Conservation (phyloP, 169 alveolate species). For the Cryptosporidium ryanae region DNA sequence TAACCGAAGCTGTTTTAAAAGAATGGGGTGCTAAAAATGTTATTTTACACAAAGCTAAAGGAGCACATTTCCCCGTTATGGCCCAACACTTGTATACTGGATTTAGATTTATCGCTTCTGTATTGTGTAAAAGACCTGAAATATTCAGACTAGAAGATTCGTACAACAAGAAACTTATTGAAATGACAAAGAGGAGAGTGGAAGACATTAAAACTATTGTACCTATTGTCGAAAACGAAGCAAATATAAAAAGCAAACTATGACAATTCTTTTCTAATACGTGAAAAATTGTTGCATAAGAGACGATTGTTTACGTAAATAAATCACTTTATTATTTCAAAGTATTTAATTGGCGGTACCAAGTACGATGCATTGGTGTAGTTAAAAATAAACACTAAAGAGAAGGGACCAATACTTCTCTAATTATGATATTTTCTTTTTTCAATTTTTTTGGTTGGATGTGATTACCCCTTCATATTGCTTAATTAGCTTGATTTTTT, state of each 20-base stretch:
- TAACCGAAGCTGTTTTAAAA: constrained; percentile 34
- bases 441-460: too few relatives aligned
- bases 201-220: constrained; percentile 8
- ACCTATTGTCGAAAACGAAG: constrained; percentile 18
- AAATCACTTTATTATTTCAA: too few relatives aligned
- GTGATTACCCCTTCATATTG: too few relatives aligned
- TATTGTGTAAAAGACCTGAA: constrained; percentile 48
- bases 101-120: constrained; percentile 68
- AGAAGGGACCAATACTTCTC: too few relatives aligned
- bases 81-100: constrained; percentile 60
- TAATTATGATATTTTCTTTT: too few relatives aligned
- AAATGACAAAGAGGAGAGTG: constrained; percentile 44
- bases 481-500: too few relatives aligned
- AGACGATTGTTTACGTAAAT: too few relatives aligned
- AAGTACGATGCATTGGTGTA: too few relatives aligned
- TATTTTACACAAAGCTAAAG: constrained; percentile 30
- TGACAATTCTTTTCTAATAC: not conserved
- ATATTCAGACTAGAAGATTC: constrained; percentile 55
- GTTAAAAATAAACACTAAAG: too few relatives aligned
- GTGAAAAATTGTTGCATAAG: not conserved
- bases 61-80: constrained; percentile 58
- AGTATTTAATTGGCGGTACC: too few relatives aligned
- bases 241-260: not conserved
- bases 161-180: constrained; percentile 22
- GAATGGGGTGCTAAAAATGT: constrained; percentile 67